Evolutionary conservation across 2,329 filamentous ascomycete species (phyloP).

Genomic region (Akanthomyces uredinophilus): DNA sequence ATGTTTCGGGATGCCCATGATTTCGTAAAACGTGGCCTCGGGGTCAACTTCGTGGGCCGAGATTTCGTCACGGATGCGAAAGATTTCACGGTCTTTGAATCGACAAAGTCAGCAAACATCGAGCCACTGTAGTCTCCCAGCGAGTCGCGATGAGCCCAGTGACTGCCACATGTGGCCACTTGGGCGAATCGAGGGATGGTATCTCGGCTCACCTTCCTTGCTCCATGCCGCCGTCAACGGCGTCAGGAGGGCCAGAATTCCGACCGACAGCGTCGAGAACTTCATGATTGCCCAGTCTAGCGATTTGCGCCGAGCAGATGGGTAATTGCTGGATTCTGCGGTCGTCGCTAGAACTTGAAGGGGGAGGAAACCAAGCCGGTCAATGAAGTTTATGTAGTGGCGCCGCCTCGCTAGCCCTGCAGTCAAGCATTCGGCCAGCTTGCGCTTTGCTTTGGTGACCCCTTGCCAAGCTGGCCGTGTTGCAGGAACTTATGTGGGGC

Average conservation of each 20-base stretch:
- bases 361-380: not conserved
- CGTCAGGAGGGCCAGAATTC: constrained; percentile 63
- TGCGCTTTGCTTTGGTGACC: constrained; percentile 10
- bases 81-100: constrained; percentile 88
- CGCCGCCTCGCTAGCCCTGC: not conserved
- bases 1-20: constrained; percentile 68
- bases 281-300: constrained; percentile 58
- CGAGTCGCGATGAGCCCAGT: not conserved
- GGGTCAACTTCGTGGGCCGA: constrained; percentile 67
- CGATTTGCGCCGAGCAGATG: not conserved
- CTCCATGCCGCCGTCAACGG: constrained; percentile 71
- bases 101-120: not conserved
- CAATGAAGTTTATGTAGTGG: constrained; percentile 4
- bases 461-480: not conserved
- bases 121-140: not conserved
- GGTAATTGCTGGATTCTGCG: constrained; percentile 5
- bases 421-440: constrained; percentile 8
- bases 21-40: constrained; percentile 89
- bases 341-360: not conserved
- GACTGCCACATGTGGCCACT: constrained; percentile 8
- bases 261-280: constrained; percentile 59
- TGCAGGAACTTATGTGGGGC: constrained; percentile 8
- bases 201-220: constrained; percentile 66
- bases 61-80: constrained; percentile 87
- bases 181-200: not conserved